These are phyloP conservation scores for Penicillium freii DNA, from an alignment of 2,329 filamentous ascomycete genomes.

Conservation along the genomic window DNA sequence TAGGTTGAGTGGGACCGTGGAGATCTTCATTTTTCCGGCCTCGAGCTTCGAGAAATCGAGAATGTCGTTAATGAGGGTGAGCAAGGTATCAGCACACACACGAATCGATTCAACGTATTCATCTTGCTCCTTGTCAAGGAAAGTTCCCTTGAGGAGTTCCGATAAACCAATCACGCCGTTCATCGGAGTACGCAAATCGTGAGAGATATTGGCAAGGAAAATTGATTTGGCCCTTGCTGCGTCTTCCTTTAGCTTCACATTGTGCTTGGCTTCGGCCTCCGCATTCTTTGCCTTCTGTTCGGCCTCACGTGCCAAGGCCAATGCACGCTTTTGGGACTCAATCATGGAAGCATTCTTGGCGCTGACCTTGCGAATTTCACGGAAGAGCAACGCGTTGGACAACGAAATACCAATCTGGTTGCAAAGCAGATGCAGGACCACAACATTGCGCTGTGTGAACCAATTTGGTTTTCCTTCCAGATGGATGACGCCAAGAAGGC, in stretches of 20 bases:
- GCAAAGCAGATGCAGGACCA: conserved; percentile 56
- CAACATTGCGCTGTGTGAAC: conserved; percentile 60
- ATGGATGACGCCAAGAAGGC: conserved; percentile 60
- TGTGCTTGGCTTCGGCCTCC: conserved; percentile 62
- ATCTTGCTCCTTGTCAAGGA: conserved; percentile 57
- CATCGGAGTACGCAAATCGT: conserved; percentile 86
- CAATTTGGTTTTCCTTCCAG: conserved; percentile 62
- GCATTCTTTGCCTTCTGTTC: conserved; percentile 65
- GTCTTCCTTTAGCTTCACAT: conserved; percentile 65
- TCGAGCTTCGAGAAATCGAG: conserved; percentile 85
- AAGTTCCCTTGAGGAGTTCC: conserved; percentile 59
- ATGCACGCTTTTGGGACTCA: conserved; percentile 62
- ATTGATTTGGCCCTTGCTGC: conserved; percentile 77
- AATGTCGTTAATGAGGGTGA: conserved; percentile 90
- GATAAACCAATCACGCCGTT: conserved; percentile 87
- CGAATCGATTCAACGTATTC: conserved; percentile 63
- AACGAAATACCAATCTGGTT: conserved; percentile 65
- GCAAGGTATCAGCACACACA: conserved; percentile 68
- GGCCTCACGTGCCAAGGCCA: conserved; percentile 60
- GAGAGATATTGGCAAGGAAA: conserved; percentile 91
- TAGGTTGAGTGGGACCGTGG: conserved; percentile 78
- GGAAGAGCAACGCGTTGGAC: conserved; percentile 63
- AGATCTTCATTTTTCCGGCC: conserved; percentile 82
- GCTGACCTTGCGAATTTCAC: conserved; percentile 59
- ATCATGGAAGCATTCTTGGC: conserved; percentile 65